Percentiles rank a stretch among this genome's conserved stretches.
These are phyloP conservation scores for Syzygium grande DNA, from an alignment of 345 rosid species.

Conservation along the genomic window DNA sequence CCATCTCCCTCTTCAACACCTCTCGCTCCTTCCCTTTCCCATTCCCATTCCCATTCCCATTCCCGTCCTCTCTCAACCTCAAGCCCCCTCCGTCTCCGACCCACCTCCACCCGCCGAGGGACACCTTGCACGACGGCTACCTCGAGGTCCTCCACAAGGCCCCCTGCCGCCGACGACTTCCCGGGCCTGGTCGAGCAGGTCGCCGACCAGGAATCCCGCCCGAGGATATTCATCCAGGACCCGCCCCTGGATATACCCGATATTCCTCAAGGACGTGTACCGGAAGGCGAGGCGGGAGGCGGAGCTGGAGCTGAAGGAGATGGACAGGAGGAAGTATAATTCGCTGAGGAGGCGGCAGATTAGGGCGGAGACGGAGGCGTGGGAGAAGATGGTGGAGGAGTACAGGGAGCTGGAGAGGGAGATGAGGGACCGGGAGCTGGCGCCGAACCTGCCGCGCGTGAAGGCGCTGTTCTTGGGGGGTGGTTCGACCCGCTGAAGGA, in stretches of 20 bases:
- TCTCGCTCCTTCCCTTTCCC: background rate
- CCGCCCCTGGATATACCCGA: conserved; percentile 85
- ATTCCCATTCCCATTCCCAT: conserved; percentile 4
- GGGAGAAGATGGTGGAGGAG: conserved; percentile 78
- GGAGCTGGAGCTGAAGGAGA: conserved; percentile 43
- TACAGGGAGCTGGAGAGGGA: conserved; percentile 61
- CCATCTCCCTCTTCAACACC: background rate
- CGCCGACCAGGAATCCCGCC: conserved; percentile 11
- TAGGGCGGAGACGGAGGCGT: conserved; percentile 86
- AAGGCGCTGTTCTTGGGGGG: conserved; percentile 67
- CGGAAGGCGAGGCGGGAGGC: conserved; percentile 29
- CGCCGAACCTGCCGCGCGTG: conserved; percentile 78
- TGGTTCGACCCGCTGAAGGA: conserved; percentile 88
- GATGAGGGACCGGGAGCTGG: conserved; percentile 72
- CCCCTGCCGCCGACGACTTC: background rate
- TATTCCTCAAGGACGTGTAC: conserved; percentile 48
- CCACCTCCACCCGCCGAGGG: conserved; percentile 19
- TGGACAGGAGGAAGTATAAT: conserved; percentile 54
- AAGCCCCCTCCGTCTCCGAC: conserved; percentile 11
- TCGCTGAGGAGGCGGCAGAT: conserved; percentile 67
- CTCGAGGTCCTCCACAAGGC: conserved; percentile 29
- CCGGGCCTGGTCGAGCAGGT: conserved; percentile 3
- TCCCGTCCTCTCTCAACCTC: conserved; percentile 24
- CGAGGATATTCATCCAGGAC: conserved; percentile 51
- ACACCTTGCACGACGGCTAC: conserved; percentile 23